Percentiles rank a stretch among this genome's conserved stretches.
These are phyloP conservation scores for Scleromitrula shiraiana DNA, from an alignment of 2,329 filamentous ascomycete genomes.

Conservation along the genomic window DNA sequence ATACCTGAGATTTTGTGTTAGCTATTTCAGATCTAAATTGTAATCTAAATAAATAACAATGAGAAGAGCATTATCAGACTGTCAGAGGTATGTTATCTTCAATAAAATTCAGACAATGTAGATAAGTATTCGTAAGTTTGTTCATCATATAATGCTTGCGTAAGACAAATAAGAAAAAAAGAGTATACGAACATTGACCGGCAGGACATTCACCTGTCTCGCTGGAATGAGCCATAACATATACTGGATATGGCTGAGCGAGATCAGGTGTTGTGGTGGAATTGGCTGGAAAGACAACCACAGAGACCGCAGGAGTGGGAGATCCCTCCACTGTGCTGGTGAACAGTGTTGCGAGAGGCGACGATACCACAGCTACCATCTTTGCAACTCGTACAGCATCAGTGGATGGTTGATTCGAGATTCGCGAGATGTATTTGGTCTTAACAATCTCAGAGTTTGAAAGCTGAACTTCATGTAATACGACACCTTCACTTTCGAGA, in stretches of 20 bases:
- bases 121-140: slow-evolving; percentile 88
- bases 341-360: slow-evolving; percentile 59
- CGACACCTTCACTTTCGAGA: background rate
- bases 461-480: slow-evolving; percentile 32
- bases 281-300: slow-evolving; percentile 56
- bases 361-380: slow-evolving; percentile 62
- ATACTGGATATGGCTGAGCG: slow-evolving; percentile 40
- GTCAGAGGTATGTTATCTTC: slow-evolving; percentile 84
- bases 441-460: slow-evolving; percentile 50
- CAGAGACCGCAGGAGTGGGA: slow-evolving; percentile 64
- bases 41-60: slow-evolving; percentile 11
- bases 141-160: slow-evolving; percentile 67
- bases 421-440: slow-evolving; percentile 44
- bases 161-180: slow-evolving; percentile 14
- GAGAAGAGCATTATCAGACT: slow-evolving; percentile 60
- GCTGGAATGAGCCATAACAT: slow-evolving; percentile 68
- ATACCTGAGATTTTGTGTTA: slow-evolving; percentile 27
- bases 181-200: slow-evolving; percentile 72
- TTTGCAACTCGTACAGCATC: slow-evolving; percentile 40
- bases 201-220: slow-evolving; percentile 86
- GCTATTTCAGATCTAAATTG: slow-evolving; percentile 15
- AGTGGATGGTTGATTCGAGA: slow-evolving; percentile 13
- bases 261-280: slow-evolving; percentile 34
- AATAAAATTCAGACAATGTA: slow-evolving; percentile 98
- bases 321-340: slow-evolving; percentile 64